A percentile compares a stretch with the other conserved stretches of the same genome.
Conservation (phyloP, 805 yeast genomes). For the Hanseniaspora mollemarum region DNA sequence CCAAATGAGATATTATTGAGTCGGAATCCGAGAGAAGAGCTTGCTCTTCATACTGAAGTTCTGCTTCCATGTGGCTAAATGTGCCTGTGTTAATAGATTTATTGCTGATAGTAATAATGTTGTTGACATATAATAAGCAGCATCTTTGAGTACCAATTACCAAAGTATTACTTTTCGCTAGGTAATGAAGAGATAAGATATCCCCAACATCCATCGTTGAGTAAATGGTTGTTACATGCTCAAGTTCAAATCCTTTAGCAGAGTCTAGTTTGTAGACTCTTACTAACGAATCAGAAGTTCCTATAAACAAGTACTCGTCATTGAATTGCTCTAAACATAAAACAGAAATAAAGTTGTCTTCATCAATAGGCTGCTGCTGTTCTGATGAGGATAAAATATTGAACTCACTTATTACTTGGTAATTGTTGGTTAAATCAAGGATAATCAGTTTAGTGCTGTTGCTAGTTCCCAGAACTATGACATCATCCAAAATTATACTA, state of each 20-base stretch:
- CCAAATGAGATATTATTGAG: slow-evolving; percentile 23
- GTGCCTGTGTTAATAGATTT: no score
- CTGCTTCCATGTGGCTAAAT: no score
- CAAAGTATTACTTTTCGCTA: slow-evolving; percentile 45
- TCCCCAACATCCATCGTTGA: slow-evolving; percentile 86
- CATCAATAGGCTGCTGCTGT: not conserved
- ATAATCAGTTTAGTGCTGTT: slow-evolving; percentile 9
- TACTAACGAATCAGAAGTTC: slow-evolving; percentile 81
- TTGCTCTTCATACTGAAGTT: no score
- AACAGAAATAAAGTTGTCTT: slow-evolving; percentile 8
- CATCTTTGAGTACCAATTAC: slow-evolving; percentile 92
- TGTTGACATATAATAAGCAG: slow-evolving; percentile 59
- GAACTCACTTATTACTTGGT: slow-evolving; percentile 1
- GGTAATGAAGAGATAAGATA: slow-evolving; percentile 71
- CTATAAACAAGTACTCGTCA: slow-evolving; percentile 60
- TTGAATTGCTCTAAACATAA: slow-evolving; percentile 6
- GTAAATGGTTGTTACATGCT: slow-evolving; percentile 48
- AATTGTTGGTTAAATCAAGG: slow-evolving; percentile 8
- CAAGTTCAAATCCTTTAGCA: slow-evolving; percentile 18
- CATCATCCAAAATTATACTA: slow-evolving; percentile 3
- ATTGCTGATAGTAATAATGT: slow-evolving; percentile 25
- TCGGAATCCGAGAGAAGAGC: slow-evolving; percentile 18
- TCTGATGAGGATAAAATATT: not conserved
- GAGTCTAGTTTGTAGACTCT: slow-evolving; percentile 64
- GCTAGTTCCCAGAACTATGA: slow-evolving; percentile 9